A percentile compares a stretch with the other conserved stretches of the same genome.
phyloP scores from a whole-genome alignment of 495 filamentous ascomycete genomes.

The Xylaria grammica region DNA sequence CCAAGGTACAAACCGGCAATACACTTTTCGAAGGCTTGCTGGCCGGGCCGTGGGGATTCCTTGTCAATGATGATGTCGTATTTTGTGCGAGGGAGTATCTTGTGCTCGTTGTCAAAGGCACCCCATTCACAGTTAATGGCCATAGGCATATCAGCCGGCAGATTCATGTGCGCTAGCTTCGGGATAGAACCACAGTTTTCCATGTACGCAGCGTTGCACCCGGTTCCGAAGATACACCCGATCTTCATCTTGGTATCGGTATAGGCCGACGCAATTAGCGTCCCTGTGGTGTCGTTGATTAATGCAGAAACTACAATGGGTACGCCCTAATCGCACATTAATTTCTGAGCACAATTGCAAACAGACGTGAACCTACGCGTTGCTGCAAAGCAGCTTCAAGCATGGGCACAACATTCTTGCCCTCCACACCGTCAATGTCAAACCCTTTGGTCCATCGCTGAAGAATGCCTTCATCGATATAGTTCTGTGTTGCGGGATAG shows the following conservation, averaged over 20 bases:
- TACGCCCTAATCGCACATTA: constrained; percentile 62
- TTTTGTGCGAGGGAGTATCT: constrained; percentile 85
- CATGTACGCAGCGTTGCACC: constrained; percentile 98
- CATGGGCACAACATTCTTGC: constrained; percentile 90
- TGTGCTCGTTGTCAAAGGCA: constrained; percentile 96
- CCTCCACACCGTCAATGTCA: constrained; percentile 95
- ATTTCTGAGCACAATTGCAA: constrained; percentile 8
- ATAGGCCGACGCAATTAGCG: constrained; percentile 97
- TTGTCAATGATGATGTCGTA: constrained; percentile 88
- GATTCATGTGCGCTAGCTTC: constrained; percentile 90
- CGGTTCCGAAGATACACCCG: constrained; percentile 97
- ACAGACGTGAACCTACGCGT: constrained; percentile 58
- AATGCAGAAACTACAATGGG: constrained; percentile 93
- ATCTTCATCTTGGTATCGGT: constrained; percentile 91
- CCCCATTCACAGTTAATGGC: constrained; percentile 99
- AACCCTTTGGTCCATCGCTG: constrained; percentile 99
- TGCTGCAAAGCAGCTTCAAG: constrained; percentile 83
- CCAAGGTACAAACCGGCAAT: constrained; percentile 94
- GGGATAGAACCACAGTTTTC: constrained; percentile 89
- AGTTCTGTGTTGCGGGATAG: constrained; percentile 94
- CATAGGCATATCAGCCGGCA: constrained; percentile 88
- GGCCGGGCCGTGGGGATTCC: constrained; percentile 90
- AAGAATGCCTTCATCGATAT: constrained; percentile 92
- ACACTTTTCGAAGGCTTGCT: constrained; percentile 98
- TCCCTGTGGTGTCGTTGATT: constrained; percentile 98